Evolutionary conservation across 169 alveolate species (phyloP).

Genomic region (Theileria annulata): DNA sequence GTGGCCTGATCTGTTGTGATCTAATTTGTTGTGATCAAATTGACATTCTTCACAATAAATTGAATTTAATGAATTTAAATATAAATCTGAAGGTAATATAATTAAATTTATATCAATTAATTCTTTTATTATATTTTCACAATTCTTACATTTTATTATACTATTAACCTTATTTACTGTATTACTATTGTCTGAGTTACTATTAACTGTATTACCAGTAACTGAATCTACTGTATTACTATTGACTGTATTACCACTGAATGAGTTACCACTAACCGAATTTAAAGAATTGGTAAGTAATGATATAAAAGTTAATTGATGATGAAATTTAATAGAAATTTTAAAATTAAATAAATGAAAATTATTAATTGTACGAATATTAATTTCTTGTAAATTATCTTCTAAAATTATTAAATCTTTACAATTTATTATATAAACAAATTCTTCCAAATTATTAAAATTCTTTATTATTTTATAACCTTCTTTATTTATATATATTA

Average conservation of each 20-base stretch:
- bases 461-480: not conserved
- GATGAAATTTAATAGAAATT: not conserved
- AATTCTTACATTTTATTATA: constrained; percentile 17
- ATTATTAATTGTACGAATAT: not conserved
- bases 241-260: too few species aligned
- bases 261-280: not conserved
- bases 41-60: constrained; percentile 63
- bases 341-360: not conserved
- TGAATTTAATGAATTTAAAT: constrained; percentile 22
- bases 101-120: constrained; percentile 3
- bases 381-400: not conserved
- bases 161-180: too few species aligned
- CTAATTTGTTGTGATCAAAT: not conserved
- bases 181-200: too few species aligned
- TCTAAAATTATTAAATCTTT: constrained; percentile 7
- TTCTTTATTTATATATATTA: not conserved
- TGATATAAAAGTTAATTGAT: not conserved
- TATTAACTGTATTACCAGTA: too few species aligned
- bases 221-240: too few species aligned
- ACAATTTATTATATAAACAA: not conserved
- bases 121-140: not conserved
- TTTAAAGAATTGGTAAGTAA: not conserved
- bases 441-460: not conserved
- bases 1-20: too few species aligned
- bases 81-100: constrained; percentile 55